Evolutionary conservation across 2,329 filamentous ascomycete species (phyloP).

Genomic region (Aureobasidium musti): DNA sequence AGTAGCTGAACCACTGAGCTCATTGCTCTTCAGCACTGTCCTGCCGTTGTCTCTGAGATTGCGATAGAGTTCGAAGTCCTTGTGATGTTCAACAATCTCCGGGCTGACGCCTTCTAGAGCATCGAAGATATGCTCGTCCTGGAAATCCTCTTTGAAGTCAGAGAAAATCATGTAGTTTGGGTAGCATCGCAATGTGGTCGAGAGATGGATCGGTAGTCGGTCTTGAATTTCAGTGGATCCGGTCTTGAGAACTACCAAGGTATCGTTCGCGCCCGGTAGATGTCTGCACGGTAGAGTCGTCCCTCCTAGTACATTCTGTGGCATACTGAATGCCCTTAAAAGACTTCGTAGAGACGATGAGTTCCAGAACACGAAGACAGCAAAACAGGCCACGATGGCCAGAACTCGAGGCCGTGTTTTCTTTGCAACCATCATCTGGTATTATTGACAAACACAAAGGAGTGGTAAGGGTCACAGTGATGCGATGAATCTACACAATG

Average conservation of each 20-base stretch:
- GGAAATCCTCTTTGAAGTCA: conserved; percentile 42
- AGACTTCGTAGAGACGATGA: neutral
- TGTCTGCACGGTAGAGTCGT: neutral
- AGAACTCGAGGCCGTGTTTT: neutral
- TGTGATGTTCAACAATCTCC: conserved; percentile 30
- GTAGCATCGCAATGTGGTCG: conserved; percentile 42
- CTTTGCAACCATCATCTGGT: neutral
- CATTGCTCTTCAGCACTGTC: conserved; percentile 31
- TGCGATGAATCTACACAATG: neutral
- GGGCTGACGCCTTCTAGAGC: conserved; percentile 34
- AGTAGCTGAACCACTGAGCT: conserved; percentile 33
- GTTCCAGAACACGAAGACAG: neutral
- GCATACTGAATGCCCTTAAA: neutral
- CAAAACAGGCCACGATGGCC: neutral
- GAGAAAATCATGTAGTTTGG: conserved; percentile 44
- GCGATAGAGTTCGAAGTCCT: conserved; percentile 39
- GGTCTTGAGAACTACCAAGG: conserved; percentile 55
- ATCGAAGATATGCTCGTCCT: conserved; percentile 41
- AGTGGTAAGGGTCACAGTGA: neutral
- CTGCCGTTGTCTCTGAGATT: conserved; percentile 34
- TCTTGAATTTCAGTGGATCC: conserved; percentile 40
- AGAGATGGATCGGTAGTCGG: conserved; percentile 39
- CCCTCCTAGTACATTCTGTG: neutral
- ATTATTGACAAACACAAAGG: neutral
- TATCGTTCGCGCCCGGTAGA: conserved; percentile 46